Percentiles rank a stretch among this genome's conserved stretches.
These are phyloP conservation scores for Erucastrum elatum DNA, from an alignment of 345 rosid genomes.

Conservation along the genomic window DNA sequence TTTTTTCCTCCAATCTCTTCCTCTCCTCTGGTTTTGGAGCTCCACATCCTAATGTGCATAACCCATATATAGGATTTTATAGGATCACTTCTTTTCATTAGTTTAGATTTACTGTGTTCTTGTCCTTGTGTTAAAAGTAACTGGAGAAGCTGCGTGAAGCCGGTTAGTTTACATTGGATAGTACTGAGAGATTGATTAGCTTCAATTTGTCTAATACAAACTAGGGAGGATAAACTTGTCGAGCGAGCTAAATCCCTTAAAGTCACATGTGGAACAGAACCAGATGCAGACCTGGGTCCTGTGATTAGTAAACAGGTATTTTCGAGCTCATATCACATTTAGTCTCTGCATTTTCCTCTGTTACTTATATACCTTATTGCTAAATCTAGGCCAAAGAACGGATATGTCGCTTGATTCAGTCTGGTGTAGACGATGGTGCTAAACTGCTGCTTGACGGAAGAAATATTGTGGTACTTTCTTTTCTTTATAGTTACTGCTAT, in stretches of 20 bases:
- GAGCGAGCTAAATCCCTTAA: conserved; percentile 79
- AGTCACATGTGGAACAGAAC: conserved; percentile 83
- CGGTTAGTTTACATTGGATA: neutral
- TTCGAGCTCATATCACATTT: neutral
- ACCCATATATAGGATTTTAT: neutral
- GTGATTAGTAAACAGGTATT: conserved; percentile 87
- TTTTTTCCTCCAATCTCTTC: neutral
- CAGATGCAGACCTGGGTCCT: conserved; percentile 94
- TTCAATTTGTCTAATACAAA: conserved; percentile 7
- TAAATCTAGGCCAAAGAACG: conserved; percentile 87
- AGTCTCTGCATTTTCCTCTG: neutral
- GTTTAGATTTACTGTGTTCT: neutral
- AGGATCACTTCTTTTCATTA: neutral
- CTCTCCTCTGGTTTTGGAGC: neutral
- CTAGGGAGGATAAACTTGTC: conserved; percentile 74
- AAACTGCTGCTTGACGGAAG: conserved; percentile 87
- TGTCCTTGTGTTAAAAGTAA: neutral
- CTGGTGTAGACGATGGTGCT: conserved; percentile 84
- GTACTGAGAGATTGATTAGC: neutral
- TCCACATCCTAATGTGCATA: neutral
- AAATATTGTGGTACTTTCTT: conserved; percentile 60
- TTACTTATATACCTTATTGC: neutral
- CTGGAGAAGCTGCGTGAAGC: neutral
- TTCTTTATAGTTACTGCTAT: conserved; percentile 7
- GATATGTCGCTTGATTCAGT: conserved; percentile 70